Base-by-base conservation (phyloP, 2,329 filamentous ascomycete species). In the Botrytis porri region DNA sequence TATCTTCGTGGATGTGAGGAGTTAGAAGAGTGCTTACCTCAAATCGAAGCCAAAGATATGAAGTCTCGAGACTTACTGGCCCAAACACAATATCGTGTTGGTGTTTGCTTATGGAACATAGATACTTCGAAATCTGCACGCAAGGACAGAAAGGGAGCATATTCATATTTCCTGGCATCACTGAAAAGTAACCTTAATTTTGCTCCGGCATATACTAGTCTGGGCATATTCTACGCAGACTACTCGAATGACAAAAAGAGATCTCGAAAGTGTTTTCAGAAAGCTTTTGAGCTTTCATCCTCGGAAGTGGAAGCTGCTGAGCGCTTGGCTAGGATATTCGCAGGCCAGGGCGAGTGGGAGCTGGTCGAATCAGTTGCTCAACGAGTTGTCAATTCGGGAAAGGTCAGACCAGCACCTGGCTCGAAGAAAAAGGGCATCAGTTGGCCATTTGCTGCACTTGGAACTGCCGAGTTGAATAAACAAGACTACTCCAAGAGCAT, bases 391-490 rank as follows among this genome's bases (percentile, higher is more conserved):
- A 93, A 98, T 75, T 98, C 95, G n/a, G 96, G 96, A 71, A 96
- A 94, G 82, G 93, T 95, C 59, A 92, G 92, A 77, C 93, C 94
- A 37, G 90, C 95, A 1, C 95, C 96, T 16, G 96, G 97, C 1
- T 98, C 95, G 1, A 97, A 97, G 85, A 91, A 93, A 78, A 95
- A 93, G 82, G 94, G 94, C 1, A 90, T 97, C 76, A 98, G 95
- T 83, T 99, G 96, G 96, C 96, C 96, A 2, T 97, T 94, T 81
- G 94, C 95, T 4, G 95, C 96, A 0, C 86, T 99, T 2, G 96
- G 97, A 39, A 94, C 97, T 25, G 95, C 97, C 1, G 94, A 98
- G 81, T 88, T 98, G 80, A 98, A 97, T 83, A 96, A 94, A 80
- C 94, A 97, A 80, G 94, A 97, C 74, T 98, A 95, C 78, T 85